Percentiles rank a stretch among this genome's conserved stretches.
phyloP scores from a whole-genome alignment of 2,329 filamentous ascomycete species.

The Immersiporthe knoxdaviesiana region DNA sequence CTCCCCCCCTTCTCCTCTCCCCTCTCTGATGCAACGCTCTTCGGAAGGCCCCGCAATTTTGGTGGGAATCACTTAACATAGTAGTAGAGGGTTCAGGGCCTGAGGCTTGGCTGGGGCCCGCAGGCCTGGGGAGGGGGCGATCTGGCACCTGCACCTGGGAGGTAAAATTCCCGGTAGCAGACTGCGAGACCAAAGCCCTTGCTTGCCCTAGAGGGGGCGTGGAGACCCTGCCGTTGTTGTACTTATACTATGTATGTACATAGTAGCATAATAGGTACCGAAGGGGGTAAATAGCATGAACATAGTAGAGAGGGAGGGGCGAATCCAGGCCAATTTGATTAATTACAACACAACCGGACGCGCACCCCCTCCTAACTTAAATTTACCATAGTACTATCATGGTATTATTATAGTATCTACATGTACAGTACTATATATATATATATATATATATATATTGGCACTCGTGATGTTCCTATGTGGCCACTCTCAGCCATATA shows the following conservation, averaged over 20 bases:
- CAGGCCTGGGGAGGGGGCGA: conserved; percentile 13
- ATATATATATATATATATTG: no score
- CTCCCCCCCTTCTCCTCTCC: conserved; percentile 7
- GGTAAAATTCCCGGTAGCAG: conserved; percentile 23
- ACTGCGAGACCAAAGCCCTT: background rate
- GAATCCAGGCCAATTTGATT: conserved; percentile 13
- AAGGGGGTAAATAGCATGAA: background rate
- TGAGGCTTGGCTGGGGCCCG: background rate
- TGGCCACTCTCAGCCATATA: background rate
- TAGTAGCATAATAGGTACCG: conserved; percentile 3
- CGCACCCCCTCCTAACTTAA: background rate
- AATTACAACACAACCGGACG: background rate
- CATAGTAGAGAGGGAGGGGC: conserved; percentile 1
- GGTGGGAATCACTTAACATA: no score
- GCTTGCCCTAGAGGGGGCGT: conserved; percentile 5
- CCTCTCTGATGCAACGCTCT: conserved; percentile 24
- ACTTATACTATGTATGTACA: no score
- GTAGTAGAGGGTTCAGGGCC: conserved; percentile 1
- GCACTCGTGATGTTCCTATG: conserved; percentile 16
- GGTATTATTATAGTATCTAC: no score
- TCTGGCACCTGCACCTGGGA: conserved; percentile 26
- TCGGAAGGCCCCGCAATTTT: conserved; percentile 27
- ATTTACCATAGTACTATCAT: background rate
- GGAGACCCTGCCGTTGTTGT: background rate
- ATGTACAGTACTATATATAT: no score